Conservation (phyloP, 352 stramenopile species). For the Peronosclerospora sorghi region DNA sequence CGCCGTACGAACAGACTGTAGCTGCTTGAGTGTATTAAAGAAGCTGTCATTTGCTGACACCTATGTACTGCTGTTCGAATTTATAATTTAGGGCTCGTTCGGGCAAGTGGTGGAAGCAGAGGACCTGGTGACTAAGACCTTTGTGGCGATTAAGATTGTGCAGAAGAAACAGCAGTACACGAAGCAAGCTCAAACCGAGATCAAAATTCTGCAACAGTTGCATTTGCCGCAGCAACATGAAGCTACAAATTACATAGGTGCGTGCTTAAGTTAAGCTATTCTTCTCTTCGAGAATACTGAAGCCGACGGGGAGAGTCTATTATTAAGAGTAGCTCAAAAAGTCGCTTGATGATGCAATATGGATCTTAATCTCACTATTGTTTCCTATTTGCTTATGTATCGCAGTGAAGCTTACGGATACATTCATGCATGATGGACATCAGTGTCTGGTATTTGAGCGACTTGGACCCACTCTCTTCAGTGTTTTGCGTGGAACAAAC, state of each 20-base stretch:
- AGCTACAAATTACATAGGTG: constrained; percentile 90
- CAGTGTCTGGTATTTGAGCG: constrained; percentile 98
- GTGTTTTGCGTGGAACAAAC: constrained; percentile 91
- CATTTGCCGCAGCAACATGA: constrained; percentile 46
- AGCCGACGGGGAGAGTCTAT: no score
- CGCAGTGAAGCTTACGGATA: constrained; percentile 86
- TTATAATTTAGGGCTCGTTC: constrained; percentile 54
- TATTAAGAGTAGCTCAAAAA: no score
- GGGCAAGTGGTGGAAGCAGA: constrained; percentile 72
- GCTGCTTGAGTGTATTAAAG: background rate
- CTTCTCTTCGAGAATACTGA: constrained; percentile 3
- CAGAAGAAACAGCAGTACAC: constrained; percentile 97
- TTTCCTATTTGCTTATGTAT: no score
- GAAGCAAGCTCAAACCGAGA: constrained; percentile 95
- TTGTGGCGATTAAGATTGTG: constrained; percentile 99
- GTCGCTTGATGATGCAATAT: no score
- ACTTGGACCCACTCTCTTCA: constrained; percentile 94
- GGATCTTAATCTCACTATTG: no score
- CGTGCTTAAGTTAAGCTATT: constrained; percentile 14
- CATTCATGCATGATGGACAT: constrained; percentile 94
- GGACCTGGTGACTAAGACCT: constrained; percentile 55
- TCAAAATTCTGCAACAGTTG: constrained; percentile 90
- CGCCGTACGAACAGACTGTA: constrained; percentile 28
- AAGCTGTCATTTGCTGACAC: background rate
- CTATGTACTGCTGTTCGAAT: constrained; percentile 1